Evolutionary conservation across 257 asterid species (phyloP), one percentile per base, ranked within the genome.

Genomic region (Nicotiana attenuata): DNA sequence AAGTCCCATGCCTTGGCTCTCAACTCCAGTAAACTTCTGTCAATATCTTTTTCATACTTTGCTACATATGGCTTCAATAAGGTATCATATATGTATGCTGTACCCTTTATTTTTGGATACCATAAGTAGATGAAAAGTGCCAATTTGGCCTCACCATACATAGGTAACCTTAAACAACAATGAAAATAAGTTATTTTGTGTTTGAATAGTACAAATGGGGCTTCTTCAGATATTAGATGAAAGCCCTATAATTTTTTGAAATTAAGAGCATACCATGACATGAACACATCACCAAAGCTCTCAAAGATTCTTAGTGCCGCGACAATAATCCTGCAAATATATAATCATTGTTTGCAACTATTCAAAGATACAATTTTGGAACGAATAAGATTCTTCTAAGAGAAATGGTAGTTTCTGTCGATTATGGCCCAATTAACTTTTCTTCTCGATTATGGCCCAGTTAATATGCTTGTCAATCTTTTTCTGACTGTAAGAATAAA

Each of bases 71-170:
- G 99, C 80, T 90, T 88, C 83, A 96, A 65, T 52, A 96, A 33
- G 20, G 88, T 77, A 0, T 90, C 90, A 78, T 94, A 96, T 0
- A 96, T 84, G 29, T 84, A 84, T 19, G 90, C 93, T 5, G 92
- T 85, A 65, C 99, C 99, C 95, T 82, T 89, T 15, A 93, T 91
- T 88, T 87, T 92, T 19, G 99, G 98, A 81, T 93, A 93, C 99
- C 99, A 96, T 65, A 96, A 81, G 33, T 29, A 29, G 33, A 29
- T 29, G 33, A 29, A 3, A 29, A 96, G 90, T 0, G 98, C 99
- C 87, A 96, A 81, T 83, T 96, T 96, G 87, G 92, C 81, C 33
- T 29, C 33, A 29, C 33, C 87, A 68, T 96, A 96, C 95, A 96
- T 89, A 26, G 99, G 98, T 84, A 96, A 26, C 99, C 99, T 96